These are phyloP conservation scores for Dissophora globulifera DNA, from an alignment of 192 early-diverging fungal species.

Conservation along the genomic window DNA sequence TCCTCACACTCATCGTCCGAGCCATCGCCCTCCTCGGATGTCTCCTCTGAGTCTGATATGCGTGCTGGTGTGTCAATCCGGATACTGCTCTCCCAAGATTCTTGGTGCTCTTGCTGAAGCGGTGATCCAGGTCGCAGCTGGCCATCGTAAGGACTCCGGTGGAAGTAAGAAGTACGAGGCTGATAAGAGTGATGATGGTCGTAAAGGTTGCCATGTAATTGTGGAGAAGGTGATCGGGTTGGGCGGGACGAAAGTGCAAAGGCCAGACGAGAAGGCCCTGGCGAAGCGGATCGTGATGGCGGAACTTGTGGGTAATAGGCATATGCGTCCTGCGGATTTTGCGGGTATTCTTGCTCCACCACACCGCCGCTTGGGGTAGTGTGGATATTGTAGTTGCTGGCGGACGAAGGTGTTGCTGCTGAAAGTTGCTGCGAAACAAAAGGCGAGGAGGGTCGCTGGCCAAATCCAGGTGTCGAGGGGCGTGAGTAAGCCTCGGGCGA, in stretches of 20 bases:
- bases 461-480: constrained; percentile 22
- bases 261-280: constrained; percentile 29
- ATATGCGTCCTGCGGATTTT: constrained; percentile 41
- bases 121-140: constrained; percentile 40
- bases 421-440: constrained; percentile 1
- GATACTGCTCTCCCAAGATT: constrained; percentile 24
- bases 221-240: constrained; percentile 47
- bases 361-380: too few relatives aligned
- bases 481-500: constrained; percentile 24
- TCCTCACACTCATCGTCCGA: constrained; percentile 22
- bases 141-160: constrained; percentile 22
- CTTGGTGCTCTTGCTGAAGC: constrained; percentile 39
- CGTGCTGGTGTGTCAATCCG: constrained; percentile 21
- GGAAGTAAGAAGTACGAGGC: constrained; percentile 27
- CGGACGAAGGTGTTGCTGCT: constrained; percentile 6
- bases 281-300: constrained; percentile 25
- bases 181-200: constrained; percentile 9
- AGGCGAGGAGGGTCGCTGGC: constrained; percentile 25
- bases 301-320: constrained; percentile 32
- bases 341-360: constrained; percentile 41
- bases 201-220: constrained; percentile 22
- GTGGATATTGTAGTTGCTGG: constrained; percentile 2
- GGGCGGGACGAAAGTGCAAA: constrained; percentile 26
- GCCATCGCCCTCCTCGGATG: constrained; percentile 9
- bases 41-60: constrained; percentile 5